Conservation (phyloP, 2,329 filamentous ascomycete genomes). For the Calonectria montana region DNA sequence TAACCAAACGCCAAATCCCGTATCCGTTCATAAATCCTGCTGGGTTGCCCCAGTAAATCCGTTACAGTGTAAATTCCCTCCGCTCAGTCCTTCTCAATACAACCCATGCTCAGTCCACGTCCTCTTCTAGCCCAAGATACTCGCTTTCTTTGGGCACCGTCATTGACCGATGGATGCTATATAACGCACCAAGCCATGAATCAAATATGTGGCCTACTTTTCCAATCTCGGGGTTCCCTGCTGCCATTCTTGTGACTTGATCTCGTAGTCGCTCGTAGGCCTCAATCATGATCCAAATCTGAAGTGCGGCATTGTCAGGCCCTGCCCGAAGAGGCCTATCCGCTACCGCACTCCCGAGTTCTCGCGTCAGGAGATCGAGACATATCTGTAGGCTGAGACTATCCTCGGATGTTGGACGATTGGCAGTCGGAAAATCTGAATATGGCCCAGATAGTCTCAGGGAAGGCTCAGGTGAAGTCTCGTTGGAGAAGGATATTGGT, state of each 20-base stretch:
- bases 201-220: constrained; percentile 56
- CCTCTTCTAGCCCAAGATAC: constrained; percentile 43
- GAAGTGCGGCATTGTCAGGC: constrained; percentile 57
- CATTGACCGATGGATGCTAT: constrained; percentile 56
- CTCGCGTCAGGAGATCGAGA: constrained; percentile 61
- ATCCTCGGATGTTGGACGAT: constrained; percentile 39
- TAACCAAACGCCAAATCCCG: constrained; percentile 11
- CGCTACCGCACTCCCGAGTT: constrained; percentile 58
- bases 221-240: constrained; percentile 46
- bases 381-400: constrained; percentile 62
- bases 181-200: constrained; percentile 62
- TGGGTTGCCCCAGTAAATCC: constrained; percentile 15
- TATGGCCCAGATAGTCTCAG: constrained; percentile 25
- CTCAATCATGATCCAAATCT: constrained; percentile 69
- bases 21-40: constrained; percentile 4
- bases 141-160: constrained; percentile 42
- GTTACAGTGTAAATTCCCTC: background rate
- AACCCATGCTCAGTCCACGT: constrained; percentile 32
- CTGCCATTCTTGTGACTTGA: constrained; percentile 52
- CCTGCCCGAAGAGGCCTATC: constrained; percentile 37
- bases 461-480: constrained; percentile 45
- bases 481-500: constrained; percentile 54
- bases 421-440: constrained; percentile 29
- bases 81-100: background rate
- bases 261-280: constrained; percentile 66